Evolutionary conservation across 495 filamentous ascomycete genomes (phyloP), one percentile per base, ranked within the genome.

Genomic region (Aspergillus avenaceus): DNA sequence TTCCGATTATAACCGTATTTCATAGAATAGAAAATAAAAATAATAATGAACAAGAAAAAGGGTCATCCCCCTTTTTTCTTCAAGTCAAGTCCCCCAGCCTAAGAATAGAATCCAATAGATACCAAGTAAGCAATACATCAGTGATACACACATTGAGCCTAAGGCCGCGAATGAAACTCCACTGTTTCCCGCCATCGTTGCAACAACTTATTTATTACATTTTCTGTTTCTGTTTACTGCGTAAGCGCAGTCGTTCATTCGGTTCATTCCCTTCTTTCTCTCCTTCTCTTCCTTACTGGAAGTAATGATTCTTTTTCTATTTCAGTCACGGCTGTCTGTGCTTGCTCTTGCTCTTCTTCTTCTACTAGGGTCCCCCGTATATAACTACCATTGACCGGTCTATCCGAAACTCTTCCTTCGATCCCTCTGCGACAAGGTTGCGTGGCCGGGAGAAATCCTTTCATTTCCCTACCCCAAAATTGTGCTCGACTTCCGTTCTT

Each of bases 371-470:
- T 13, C 27, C 23, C 22, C 18, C 34, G n/a, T n/a, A n/a, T n/a
- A n/a, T n/a, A n/a, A n/a, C n/a, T n/a, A n/a, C n/a, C n/a, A n/a
- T n/a, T n/a, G n/a, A n/a, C n/a, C n/a, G n/a, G n/a, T n/a, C 22
- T 18, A 22, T 32, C 27, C n/a, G 23, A 32, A 49, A 25, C 31
- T 28, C 34, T 4, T 12, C 27, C 22, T 26, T 26, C 13, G n/a
- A 23, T 37, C 25, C 14, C 16, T 29, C 45, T 48, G 41, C 45
- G 41, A 49, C 54, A 50, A 41, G 28, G 40, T 24, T 49, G 47
- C 47, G 16, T 28, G 42, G 14, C 46, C 34, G n/a, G 49, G n/a
- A n/a, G n/a, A 45, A 9, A 41, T 43, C 53, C 47, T 53, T 56
- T 52, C 48, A 43, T 48, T 51, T 42, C 48, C 53, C 24, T 36